A percentile compares a stretch with the other conserved stretches of the same genome.
These are phyloP conservation scores for Candida pseudocylindracea DNA, from an alignment of 1,139 yeast genomes.

Conservation along the genomic window DNA sequence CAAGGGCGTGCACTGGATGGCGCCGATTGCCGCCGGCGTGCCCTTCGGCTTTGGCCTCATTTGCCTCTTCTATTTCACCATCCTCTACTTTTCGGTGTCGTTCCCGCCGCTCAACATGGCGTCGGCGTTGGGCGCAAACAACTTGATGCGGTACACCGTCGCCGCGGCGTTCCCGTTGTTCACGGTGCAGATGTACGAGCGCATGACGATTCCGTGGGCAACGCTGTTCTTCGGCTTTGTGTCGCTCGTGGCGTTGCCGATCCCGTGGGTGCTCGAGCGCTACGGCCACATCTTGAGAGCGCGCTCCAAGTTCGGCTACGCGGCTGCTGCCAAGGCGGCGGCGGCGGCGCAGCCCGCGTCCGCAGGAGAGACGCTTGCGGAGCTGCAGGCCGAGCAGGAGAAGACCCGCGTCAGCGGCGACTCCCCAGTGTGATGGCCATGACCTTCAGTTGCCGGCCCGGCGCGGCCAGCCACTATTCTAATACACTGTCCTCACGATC, in stretches of 20 bases:
- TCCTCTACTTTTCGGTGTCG: slow-evolving; percentile 49
- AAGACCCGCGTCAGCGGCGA: too few species aligned
- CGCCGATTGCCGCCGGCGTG: slow-evolving; percentile 51
- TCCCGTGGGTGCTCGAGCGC: slow-evolving; percentile 7
- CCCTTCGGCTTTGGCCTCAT: slow-evolving; percentile 61
- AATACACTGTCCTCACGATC: too few species aligned
- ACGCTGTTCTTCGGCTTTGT: slow-evolving; percentile 15
- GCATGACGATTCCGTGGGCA: slow-evolving; percentile 16
- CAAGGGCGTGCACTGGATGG: slow-evolving; percentile 52
- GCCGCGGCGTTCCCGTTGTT: slow-evolving; percentile 35
- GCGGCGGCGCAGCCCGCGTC: too few species aligned
- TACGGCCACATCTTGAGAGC: too few species aligned
- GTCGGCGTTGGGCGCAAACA: slow-evolving; percentile 64
- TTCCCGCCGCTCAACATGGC: slow-evolving; percentile 62
- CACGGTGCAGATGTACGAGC: slow-evolving; percentile 20
- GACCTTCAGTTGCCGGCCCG: too few species aligned
- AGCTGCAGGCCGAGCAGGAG: too few species aligned
- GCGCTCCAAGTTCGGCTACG: too few species aligned
- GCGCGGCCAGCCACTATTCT: too few species aligned
- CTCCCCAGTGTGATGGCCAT: too few species aligned
- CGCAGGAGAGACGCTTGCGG: too few species aligned
- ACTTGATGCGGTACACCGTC: slow-evolving; percentile 40
- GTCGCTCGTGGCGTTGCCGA: slow-evolving; percentile 13
- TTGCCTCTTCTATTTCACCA: slow-evolving; percentile 48
- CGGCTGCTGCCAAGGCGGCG: too few species aligned